Evolutionary conservation across 495 filamentous ascomycete species (phyloP), one percentile per base, ranked within the genome.

Genomic region (Penicillium odoratum): DNA sequence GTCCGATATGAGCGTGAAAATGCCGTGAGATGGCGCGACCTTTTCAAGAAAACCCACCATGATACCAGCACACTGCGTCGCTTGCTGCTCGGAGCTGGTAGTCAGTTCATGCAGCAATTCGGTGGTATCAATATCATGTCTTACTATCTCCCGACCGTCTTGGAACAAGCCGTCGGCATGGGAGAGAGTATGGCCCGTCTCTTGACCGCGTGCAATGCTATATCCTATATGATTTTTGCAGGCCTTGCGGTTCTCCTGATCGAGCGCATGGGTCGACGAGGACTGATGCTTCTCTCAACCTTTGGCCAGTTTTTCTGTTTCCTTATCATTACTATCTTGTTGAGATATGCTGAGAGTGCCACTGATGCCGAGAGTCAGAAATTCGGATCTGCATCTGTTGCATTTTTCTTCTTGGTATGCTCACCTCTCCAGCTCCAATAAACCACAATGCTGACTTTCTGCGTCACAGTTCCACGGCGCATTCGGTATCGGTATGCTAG

Each of bases 401-500:
- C 56, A 1, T 64, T 85, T 61, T 78, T 85, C 59, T 83, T 84
- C 49, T 57, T 83, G 18, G 56, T 50, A 7, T 28, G 6, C 2
- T 9, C 9, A 21, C 26, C 4, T 15, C 8, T 3, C 9, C 4
- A 38, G 6, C 18, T 9, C 21, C 11, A 46, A n/a, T 1, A 0
- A 5, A 9, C 4, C 31, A 31, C 28, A 53, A 16, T 8, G 6
- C 26, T 38, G 13, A 53, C 36, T 31, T 25, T 34, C 25, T 47
- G 29, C 0, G 10, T 3, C 13, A 3, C 10, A 58, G 56, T 82
- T 76, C 55, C 77, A 78, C 52, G 73, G 74, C 45, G 72, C 65
- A 55, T 85, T 85, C 54, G 82, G 79, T 6, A 72, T 84, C 45
- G 82, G 80, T 4, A 81, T 79, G 78, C 75, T 82, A 5, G 79